phyloP scores from a whole-genome alignment of 2,329 filamentous ascomycete species.

The Nannizziopsis arthrosporioides region DNA sequence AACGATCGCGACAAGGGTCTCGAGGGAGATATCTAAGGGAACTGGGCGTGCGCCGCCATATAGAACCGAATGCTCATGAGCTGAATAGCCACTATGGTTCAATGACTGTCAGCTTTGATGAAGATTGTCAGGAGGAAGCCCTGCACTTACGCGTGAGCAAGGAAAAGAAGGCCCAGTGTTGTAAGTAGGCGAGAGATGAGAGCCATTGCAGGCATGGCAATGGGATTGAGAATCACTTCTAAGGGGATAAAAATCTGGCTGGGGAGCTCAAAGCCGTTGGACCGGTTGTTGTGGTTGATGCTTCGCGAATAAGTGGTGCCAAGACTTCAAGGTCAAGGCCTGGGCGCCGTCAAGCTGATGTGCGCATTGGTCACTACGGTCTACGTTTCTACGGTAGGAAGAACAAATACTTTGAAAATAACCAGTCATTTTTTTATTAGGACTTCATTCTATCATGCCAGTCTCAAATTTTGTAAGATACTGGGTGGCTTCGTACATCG shows the following conservation, averaged over 20 bases:
- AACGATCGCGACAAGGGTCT: slow-evolving; percentile 69
- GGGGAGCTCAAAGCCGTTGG: no score
- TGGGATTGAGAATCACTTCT: background rate
- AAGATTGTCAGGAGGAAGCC: background rate
- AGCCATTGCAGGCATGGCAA: slow-evolving; percentile 44
- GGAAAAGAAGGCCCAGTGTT: slow-evolving; percentile 60
- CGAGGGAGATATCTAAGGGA: slow-evolving; percentile 75
- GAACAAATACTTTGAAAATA: no score
- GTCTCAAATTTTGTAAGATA: no score
- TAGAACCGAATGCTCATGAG: slow-evolving; percentile 77
- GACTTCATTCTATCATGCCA: no score
- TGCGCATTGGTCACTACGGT: no score
- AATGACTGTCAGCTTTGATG: background rate
- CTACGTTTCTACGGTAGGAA: no score
- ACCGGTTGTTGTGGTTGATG: background rate
- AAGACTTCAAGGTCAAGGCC: background rate
- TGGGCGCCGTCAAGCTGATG: no score
- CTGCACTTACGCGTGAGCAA: slow-evolving; percentile 69
- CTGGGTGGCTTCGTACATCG: no score
- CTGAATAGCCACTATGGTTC: slow-evolving; percentile 75
- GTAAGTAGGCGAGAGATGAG: slow-evolving; percentile 61
- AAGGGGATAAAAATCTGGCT: no score
- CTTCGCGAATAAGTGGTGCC: background rate
- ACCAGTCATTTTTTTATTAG: no score
- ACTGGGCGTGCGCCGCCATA: slow-evolving; percentile 51